Evolutionary conservation across 192 early-diverging fungal genomes (phyloP), one percentile per base, ranked within the genome.

Genomic region (Martensiomyces pterosporus): DNA sequence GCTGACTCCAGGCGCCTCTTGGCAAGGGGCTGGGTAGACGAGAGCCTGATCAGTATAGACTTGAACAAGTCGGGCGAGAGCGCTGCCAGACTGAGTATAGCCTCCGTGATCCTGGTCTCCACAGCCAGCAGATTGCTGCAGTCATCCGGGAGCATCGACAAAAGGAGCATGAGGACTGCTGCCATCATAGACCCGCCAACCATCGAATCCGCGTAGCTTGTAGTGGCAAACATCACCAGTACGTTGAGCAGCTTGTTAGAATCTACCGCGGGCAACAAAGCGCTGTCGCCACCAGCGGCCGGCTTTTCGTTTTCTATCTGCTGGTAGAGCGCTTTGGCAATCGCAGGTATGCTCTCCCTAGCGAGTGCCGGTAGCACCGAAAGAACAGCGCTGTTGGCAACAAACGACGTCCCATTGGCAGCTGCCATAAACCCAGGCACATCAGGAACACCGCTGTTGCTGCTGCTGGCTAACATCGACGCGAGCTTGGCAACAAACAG

Each of bases 81-180:
- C 1, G 58, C 55, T 8, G 66, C 66, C 17, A 68, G 35, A 4
- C 35, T 34, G 22, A 68, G 10, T 9, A 68, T 55, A 4, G 53
- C 44, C 9, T 68, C 58, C 3, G 47, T 51, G 9, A 68, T 32
- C 29, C 12, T 32, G 29, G 12, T 32, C 12, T 32, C 6, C 5
- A 12, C 12, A 32, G 12, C 6, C 5, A 8, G 5, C 6, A 32
- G 29, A 5, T 12, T 5, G 29, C 29, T 32, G 29, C 29, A 32
- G 29, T 32, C 12, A 12, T 32, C 29, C 12, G 49, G 47, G 2
- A 61, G 32, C 67, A 71, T 55, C 10, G 67, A 63, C 24, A 71
- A 13, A 10, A 71, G 34, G 1, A 71, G 39, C 67, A 71, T 71
- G 9, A 71, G 36, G 2, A 59, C 56, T 0, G 56, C 47, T 2